Conservation (phyloP, 345 rosid genomes). For the Citrus mangshanensis region DNA sequence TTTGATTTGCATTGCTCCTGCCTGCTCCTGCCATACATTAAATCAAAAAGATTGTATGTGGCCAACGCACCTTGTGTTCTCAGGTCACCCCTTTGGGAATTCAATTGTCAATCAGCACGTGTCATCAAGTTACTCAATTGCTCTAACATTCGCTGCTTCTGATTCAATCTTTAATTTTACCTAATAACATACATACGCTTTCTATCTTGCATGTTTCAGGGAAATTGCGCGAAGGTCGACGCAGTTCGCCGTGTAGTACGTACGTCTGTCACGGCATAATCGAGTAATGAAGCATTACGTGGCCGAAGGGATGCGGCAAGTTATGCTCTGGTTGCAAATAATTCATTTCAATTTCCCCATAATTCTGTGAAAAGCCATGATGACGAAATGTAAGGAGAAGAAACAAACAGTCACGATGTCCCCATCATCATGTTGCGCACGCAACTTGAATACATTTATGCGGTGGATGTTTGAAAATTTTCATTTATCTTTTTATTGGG, state of each 20-base stretch:
- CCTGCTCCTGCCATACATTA: neutral
- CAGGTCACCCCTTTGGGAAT: slow-evolving; percentile 44
- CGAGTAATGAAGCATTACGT: neutral
- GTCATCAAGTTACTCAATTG: neutral
- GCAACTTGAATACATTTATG: too few relatives aligned
- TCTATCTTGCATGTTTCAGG: neutral
- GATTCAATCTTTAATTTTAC: neutral
- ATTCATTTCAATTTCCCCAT: neutral
- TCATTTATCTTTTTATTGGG: too few relatives aligned
- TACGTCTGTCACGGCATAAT: too few relatives aligned
- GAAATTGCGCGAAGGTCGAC: neutral
- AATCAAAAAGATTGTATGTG: neutral
- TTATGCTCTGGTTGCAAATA: neutral
- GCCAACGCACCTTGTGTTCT: slow-evolving; percentile 26
- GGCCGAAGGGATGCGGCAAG: too few relatives aligned
- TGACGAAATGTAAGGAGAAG: too few relatives aligned
- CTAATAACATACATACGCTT: slow-evolving; percentile 23
- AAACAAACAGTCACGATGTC: neutral
- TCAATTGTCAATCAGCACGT: neutral
- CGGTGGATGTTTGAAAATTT: too few relatives aligned
- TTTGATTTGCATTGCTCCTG: neutral
- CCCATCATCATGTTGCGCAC: neutral
- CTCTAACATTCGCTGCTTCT: neutral
- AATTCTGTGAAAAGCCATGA: neutral
- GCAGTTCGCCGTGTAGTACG: too few relatives aligned